phyloP scores from a whole-genome alignment of 2,329 filamentous ascomycete species.

The Trichoderma guizhouense region DNA sequence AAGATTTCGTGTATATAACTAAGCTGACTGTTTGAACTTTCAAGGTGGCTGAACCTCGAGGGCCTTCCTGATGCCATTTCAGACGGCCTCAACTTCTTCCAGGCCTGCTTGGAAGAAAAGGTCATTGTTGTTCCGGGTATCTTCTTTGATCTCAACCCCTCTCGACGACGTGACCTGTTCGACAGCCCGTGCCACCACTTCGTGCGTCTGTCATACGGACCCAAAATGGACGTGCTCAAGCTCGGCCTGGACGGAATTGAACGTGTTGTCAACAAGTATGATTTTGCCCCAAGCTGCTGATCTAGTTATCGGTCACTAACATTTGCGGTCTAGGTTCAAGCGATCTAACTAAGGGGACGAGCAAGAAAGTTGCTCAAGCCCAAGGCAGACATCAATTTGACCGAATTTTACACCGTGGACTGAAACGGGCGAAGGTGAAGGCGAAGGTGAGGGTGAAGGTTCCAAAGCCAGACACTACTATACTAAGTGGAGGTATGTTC shows the following conservation, averaged over 20 bases:
- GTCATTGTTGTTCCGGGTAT: constrained; percentile 96
- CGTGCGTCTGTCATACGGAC: constrained; percentile 80
- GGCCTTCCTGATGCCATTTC: constrained; percentile 75
- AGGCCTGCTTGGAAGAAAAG: constrained; percentile 88
- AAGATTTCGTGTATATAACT: too few relatives aligned
- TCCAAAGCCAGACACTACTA: neutral
- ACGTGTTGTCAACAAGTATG: constrained; percentile 70
- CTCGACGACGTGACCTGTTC: constrained; percentile 83
- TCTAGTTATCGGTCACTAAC: constrained; percentile 7
- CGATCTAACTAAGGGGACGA: constrained; percentile 13
- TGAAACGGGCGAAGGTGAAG: neutral
- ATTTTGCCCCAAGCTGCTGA: constrained; percentile 16
- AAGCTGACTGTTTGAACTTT: neutral
- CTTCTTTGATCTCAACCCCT: constrained; percentile 95
- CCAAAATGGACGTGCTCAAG: constrained; percentile 73
- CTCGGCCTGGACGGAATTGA: constrained; percentile 82
- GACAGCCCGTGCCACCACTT: constrained; percentile 94
- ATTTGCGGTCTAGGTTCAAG: constrained; percentile 22
- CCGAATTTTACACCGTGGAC: neutral
- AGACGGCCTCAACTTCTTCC: constrained; percentile 95
- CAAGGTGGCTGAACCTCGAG: constrained; percentile 57
- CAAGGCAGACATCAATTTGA: neutral
- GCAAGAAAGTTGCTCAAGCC: neutral
- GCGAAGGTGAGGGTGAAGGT: neutral
- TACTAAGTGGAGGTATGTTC: neutral